Conservation (phyloP, 106 monocot species). For the Allium fistulosum region DNA sequence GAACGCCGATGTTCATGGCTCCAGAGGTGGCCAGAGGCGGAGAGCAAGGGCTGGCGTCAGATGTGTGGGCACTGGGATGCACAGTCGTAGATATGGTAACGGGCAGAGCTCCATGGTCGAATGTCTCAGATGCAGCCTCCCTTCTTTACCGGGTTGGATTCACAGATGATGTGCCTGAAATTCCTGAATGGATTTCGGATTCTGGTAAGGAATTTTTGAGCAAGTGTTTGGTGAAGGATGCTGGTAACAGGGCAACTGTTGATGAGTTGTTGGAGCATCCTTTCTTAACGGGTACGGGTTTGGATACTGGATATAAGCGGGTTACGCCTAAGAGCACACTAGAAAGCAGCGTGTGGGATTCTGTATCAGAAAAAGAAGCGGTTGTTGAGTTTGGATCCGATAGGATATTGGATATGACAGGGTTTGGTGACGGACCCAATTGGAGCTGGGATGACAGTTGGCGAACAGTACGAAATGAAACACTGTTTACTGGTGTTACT, state of each 20-base stretch:
- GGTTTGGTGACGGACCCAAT: neutral
- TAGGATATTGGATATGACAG: too few species aligned
- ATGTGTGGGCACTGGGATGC: conserved; percentile 74
- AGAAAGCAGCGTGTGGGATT: conserved; percentile 46
- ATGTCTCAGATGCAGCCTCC: conserved; percentile 8
- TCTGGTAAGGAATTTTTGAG: conserved; percentile 31
- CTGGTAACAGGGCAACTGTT: conserved; percentile 41
- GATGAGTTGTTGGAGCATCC: conserved; percentile 51
- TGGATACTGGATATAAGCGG: neutral
- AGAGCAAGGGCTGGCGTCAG: conserved; percentile 41
- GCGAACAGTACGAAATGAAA: too few species aligned
- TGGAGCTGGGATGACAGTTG: neutral
- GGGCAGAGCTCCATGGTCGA: conserved; percentile 40
- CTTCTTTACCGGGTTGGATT: conserved; percentile 42
- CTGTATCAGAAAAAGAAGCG: conserved; percentile 21
- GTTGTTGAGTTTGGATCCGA: neutral
- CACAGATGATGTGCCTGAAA: conserved; percentile 27
- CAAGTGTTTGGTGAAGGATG: conserved; percentile 30
- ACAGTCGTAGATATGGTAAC: conserved; percentile 56
- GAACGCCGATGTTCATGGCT: conserved; percentile 61
- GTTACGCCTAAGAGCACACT: conserved; percentile 60
- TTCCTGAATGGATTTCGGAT: conserved; percentile 19
- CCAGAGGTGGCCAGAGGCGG: conserved; percentile 72
- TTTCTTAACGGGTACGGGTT: conserved; percentile 14
- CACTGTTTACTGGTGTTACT: neutral